Evolutionary conservation across 768 basidiomycete genomes (phyloP).

Genomic region (Termitomyces sp.): DNA sequence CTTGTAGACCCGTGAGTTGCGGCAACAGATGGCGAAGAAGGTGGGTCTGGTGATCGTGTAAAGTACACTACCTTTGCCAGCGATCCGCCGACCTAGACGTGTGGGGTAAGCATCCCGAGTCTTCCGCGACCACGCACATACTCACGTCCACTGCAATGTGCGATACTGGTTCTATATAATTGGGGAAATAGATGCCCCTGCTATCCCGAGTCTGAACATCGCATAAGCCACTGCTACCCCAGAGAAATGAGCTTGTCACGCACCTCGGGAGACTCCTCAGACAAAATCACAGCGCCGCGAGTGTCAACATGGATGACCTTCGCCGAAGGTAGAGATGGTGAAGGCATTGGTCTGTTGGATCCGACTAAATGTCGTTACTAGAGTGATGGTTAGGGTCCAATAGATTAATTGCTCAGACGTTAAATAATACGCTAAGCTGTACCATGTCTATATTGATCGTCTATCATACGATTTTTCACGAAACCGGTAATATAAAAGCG

Average conservation of each 20-base stretch:
- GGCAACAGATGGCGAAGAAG: conserved; percentile 66
- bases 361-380: conserved; percentile 8
- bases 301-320: conserved; percentile 94
- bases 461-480: conserved; percentile 27
- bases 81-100: conserved; percentile 85
- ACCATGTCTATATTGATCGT: conserved; percentile 1
- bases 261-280: conserved; percentile 93
- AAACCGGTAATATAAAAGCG: conserved; percentile 14
- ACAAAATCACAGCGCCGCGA: conserved; percentile 86
- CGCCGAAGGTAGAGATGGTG: conserved; percentile 70
- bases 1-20: conserved; percentile 56
- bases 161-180: conserved; percentile 95
- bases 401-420: background rate
- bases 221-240: conserved; percentile 10
- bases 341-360: conserved; percentile 27
- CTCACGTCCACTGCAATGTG: conserved; percentile 97
- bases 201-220: conserved; percentile 77
- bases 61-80: conserved; percentile 98
- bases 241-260: conserved; percentile 19
- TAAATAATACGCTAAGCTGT: background rate
- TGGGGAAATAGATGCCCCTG: conserved; percentile 94
- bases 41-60: conserved; percentile 85
- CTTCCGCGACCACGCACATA: conserved; percentile 15
- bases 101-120: conserved; percentile 10
- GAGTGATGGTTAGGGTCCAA: conserved; percentile 6